Percentiles rank a stretch among this genome's conserved stretches.
phyloP scores from a whole-genome alignment of 768 basidiomycete species.

The Collybiopsis luxurians region DNA sequence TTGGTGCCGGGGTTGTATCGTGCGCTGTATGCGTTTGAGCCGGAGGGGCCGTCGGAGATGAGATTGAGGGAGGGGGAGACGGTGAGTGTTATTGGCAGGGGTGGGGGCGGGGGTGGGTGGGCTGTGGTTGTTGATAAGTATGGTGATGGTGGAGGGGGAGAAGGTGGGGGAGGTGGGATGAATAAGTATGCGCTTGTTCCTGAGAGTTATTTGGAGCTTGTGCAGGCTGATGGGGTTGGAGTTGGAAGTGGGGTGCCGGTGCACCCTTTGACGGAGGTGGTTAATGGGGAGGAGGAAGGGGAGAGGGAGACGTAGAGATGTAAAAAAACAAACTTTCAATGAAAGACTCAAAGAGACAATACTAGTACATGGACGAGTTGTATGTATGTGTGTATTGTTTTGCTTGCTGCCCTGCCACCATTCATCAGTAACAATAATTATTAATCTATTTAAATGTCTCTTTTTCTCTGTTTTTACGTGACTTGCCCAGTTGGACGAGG shows the following conservation, averaged over 20 bases:
- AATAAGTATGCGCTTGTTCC: constrained; percentile 67
- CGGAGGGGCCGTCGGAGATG: constrained; percentile 85
- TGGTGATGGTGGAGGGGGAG: constrained; percentile 9
- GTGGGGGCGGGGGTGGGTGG: constrained; percentile 75
- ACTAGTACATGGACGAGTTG: too few species aligned
- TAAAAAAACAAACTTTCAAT: too few species aligned
- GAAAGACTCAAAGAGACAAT: too few species aligned
- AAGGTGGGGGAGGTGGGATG: constrained; percentile 16
- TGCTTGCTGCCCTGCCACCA: too few species aligned
- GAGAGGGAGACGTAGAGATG: constrained; percentile 21
- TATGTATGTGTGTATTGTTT: too few species aligned
- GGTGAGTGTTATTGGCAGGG: constrained; percentile 68
- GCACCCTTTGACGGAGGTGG: constrained; percentile 5
- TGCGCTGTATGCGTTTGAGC: constrained; percentile 75
- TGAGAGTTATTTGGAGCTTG: constrained; percentile 69
- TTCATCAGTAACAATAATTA: too few species aligned
- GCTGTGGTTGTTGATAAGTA: constrained; percentile 58
- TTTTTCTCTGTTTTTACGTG: too few species aligned
- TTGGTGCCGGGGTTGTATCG: constrained; percentile 72
- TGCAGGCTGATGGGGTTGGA: constrained; percentile 41
- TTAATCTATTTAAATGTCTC: too few species aligned
- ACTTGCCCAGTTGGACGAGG: too few species aligned
- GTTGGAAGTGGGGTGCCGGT: too few species aligned
- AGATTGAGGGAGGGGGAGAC: constrained; percentile 72
- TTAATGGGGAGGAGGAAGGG: neutral